These are phyloP conservation scores for Oryza coarctata DNA, from an alignment of 176 grass and related monocot species.

Conservation along the genomic window DNA sequence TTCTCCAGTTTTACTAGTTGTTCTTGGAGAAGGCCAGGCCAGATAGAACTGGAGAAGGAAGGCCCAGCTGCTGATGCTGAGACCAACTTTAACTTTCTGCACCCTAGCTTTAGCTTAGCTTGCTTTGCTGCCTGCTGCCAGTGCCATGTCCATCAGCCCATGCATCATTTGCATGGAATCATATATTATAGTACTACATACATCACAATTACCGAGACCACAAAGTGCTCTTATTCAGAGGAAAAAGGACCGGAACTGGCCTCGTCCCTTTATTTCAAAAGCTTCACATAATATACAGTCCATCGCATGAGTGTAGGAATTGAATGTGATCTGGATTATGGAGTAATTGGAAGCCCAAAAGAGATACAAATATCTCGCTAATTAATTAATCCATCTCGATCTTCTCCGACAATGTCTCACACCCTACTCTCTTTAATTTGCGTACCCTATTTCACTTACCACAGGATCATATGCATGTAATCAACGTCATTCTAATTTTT, in stretches of 20 bases:
- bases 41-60: not conserved
- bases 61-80: not conserved
- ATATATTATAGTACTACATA: not conserved
- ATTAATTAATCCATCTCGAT: too few relatives aligned
- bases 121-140: not conserved
- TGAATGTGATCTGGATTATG: too few relatives aligned
- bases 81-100: not conserved
- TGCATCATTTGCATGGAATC: slow-evolving; percentile 44
- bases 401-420: too few relatives aligned
- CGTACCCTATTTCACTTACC: too few relatives aligned
- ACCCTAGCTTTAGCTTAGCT: not conserved
- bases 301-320: too few relatives aligned
- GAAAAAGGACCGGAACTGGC: slow-evolving; percentile 8
- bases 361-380: not conserved
- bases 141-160: not conserved
- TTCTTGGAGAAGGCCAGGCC: not conserved
- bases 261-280: slow-evolving; percentile 34
- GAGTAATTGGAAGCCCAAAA: not conserved
- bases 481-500: too few relatives aligned
- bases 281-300: too few relatives aligned
- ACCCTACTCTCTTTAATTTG: too few relatives aligned
- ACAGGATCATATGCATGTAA: too few relatives aligned
- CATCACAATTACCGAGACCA: slow-evolving; percentile 52
- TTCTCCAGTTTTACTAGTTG: not conserved
- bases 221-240: slow-evolving; percentile 2